Conservation (phyloP, 2,329 filamentous ascomycete genomes). For the Albophoma yamanashiensis region DNA sequence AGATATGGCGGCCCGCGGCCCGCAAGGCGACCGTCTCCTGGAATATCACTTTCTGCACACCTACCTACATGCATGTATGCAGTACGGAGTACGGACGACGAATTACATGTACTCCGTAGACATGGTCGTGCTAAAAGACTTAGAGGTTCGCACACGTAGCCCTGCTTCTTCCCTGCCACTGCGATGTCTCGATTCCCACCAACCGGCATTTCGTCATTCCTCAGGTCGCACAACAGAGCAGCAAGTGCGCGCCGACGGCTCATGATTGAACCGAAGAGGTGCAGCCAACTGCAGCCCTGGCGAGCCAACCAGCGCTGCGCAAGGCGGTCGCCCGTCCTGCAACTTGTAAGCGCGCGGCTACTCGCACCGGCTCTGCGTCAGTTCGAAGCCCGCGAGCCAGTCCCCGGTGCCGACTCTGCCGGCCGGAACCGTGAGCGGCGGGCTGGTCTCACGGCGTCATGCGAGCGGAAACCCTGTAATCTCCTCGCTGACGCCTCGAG, state of each 20-base stretch:
- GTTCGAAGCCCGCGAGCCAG: background rate
- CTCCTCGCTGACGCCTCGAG: background rate
- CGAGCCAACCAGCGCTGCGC: background rate
- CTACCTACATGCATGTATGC: too few species aligned
- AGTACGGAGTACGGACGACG: too few species aligned
- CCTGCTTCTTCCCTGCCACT: too few species aligned
- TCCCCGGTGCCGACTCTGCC: background rate
- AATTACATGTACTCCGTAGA: too few species aligned
- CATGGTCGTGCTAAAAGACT: too few species aligned
- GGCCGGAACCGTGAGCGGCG: background rate
- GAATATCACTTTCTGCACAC: too few species aligned
- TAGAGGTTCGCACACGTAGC: too few species aligned
- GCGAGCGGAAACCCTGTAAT: background rate
- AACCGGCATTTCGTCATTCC: too few species aligned
- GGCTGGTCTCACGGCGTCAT: background rate
- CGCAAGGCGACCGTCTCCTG: too few species aligned
- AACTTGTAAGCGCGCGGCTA: constrained; percentile 6
- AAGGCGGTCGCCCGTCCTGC: background rate
- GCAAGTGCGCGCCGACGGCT: background rate
- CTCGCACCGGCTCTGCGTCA: background rate
- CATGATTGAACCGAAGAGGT: background rate
- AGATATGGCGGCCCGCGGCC: too few species aligned
- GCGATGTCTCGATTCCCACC: too few species aligned
- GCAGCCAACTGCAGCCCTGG: background rate
- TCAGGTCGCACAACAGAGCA: background rate